Evolutionary conservation across 2,329 filamentous ascomycete genomes (phyloP).

Genomic region (Sphaerulina vaccinii): DNA sequence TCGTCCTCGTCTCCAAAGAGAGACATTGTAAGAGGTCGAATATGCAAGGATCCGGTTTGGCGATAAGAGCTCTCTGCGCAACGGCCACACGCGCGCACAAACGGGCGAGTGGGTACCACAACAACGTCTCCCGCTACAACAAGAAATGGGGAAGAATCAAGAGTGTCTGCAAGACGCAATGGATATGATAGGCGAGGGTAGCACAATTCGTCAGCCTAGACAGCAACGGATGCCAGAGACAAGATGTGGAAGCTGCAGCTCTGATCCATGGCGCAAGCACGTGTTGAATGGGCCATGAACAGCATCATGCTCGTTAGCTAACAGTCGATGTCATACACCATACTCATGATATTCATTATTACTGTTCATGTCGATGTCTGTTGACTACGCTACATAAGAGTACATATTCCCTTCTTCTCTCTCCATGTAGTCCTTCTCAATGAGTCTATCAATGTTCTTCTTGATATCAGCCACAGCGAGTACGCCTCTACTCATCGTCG

Average conservation of each 20-base stretch:
- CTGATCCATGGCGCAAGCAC: no score
- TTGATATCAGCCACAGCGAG: slow-evolving; percentile 88
- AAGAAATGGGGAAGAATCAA: no score
- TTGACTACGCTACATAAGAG: slow-evolving; percentile 46
- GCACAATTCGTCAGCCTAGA: no score
- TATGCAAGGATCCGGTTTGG: slow-evolving; percentile 2
- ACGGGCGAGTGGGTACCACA: neutral
- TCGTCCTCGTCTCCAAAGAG: slow-evolving; percentile 46
- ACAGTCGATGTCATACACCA: no score
- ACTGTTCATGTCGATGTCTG: no score
- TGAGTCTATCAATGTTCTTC: slow-evolving; percentile 93
- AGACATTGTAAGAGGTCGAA: slow-evolving; percentile 5
- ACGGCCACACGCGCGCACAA: neutral
- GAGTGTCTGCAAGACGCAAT: neutral
- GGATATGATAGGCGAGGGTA: neutral
- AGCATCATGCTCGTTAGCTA: no score
- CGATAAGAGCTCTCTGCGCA: neutral
- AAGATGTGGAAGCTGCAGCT: no score
- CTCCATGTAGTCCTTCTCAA: slow-evolving; percentile 93
- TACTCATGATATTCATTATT: no score
- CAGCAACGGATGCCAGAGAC: no score
- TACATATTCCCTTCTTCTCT: slow-evolving; percentile 64
- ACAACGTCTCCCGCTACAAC: neutral
- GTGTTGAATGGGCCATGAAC: no score
- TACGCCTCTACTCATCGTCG: slow-evolving; percentile 82